phyloP scores from a whole-genome alignment of 768 basidiomycete genomes.

The Butyriboletus loyo region DNA sequence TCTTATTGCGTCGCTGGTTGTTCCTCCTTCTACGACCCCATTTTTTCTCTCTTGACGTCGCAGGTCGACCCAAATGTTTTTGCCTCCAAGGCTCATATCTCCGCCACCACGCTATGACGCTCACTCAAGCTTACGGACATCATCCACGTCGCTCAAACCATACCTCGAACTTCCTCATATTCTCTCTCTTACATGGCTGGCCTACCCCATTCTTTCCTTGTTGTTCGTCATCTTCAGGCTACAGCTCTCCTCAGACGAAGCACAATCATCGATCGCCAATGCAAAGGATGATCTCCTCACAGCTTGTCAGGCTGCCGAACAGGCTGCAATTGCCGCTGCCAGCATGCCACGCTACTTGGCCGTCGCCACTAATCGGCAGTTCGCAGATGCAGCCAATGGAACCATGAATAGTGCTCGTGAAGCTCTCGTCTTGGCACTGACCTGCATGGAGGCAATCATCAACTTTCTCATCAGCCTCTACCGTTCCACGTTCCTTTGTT shows the following conservation, averaged over 20 bases:
- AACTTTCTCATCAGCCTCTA: conserved; percentile 92
- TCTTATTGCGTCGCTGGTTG: conserved; percentile 13
- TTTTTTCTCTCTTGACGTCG: conserved; percentile 28
- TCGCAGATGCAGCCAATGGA: conserved; percentile 74
- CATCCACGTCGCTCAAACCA: conserved; percentile 54
- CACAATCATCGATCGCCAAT: conserved; percentile 61
- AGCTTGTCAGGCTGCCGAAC: conserved; percentile 82
- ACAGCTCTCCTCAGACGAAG: conserved; percentile 65
- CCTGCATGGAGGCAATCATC: conserved; percentile 81
- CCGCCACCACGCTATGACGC: conserved; percentile 61
- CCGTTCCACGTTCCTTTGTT: conserved; percentile 91
- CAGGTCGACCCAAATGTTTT: conserved; percentile 38
- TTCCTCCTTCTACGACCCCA: conserved; percentile 12
- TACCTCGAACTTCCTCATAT: conserved; percentile 83
- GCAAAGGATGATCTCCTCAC: conserved; percentile 77
- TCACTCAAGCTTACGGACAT: conserved; percentile 33
- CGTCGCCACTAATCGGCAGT: conserved; percentile 75
- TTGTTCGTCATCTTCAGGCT: conserved; percentile 85
- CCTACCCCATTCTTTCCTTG: conserved; percentile 87
- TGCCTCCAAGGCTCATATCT: conserved; percentile 28
- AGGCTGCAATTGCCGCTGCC: conserved; percentile 75
- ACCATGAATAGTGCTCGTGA: conserved; percentile 74
- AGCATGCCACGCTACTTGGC: conserved; percentile 91
- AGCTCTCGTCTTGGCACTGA: conserved; percentile 70
- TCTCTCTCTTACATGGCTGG: conserved; percentile 86